phyloP scores from a whole-genome alignment of 768 basidiomycete species.

The Lactarius akahatsu region DNA sequence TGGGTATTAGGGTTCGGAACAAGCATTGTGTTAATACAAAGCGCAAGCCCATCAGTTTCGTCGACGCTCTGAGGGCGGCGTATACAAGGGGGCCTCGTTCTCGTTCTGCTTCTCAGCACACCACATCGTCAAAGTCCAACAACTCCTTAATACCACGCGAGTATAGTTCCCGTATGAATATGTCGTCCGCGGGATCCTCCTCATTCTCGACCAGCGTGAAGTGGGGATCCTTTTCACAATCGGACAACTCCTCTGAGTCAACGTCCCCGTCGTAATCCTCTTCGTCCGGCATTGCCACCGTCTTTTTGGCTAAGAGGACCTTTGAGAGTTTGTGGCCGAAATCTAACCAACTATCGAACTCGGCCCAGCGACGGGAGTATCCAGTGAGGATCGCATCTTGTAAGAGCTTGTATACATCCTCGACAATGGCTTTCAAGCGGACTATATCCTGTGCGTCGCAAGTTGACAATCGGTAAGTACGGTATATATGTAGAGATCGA shows the following conservation, averaged over 20 bases:
- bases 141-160: not conserved
- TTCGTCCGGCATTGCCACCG: no score
- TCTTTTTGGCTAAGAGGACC: not conserved
- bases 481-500: not conserved
- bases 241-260: not conserved
- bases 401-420: not conserved
- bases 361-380: not conserved
- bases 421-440: not conserved
- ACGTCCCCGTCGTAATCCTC: not conserved
- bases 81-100: not conserved
- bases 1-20: not conserved
- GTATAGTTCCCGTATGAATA: conserved; percentile 5
- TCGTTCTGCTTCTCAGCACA: not conserved
- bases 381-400: not conserved
- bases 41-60: not conserved
- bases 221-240: not conserved
- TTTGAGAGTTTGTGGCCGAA: not conserved
- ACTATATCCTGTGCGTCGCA: not conserved
- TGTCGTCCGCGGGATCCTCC: not conserved
- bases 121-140: not conserved
- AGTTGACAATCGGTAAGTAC: not conserved
- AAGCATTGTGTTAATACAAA: not conserved
- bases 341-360: not conserved
- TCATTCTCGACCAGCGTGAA: not conserved
- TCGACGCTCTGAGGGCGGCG: not conserved